These are phyloP conservation scores for Mortierella sp. DNA, from an alignment of 371 early-diverging fungal species.

Conservation along the genomic window DNA sequence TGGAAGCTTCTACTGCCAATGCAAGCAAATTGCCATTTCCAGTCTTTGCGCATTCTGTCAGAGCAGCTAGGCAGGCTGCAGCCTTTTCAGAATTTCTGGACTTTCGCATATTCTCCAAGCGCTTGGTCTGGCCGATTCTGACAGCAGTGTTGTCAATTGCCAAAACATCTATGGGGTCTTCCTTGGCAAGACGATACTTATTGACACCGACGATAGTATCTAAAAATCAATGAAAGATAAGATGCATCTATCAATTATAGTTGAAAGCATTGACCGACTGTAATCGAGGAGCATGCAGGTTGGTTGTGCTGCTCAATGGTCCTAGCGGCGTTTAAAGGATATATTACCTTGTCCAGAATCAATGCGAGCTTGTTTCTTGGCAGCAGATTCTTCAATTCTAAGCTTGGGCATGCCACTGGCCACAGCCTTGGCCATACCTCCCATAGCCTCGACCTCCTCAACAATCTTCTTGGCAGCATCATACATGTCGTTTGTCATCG, in stretches of 20 bases:
- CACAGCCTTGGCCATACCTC: conserved; percentile 94
- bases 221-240: conserved; percentile 32
- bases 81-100: conserved; percentile 68
- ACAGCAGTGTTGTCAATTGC: conserved; percentile 85
- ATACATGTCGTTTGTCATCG: conserved; percentile 82
- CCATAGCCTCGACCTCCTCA: conserved; percentile 84
- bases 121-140: conserved; percentile 71
- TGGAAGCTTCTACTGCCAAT: conserved; percentile 71
- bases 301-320: no score
- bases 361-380: conserved; percentile 87
- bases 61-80: conserved; percentile 64
- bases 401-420: conserved; percentile 89
- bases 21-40: conserved; percentile 78
- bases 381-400: conserved; percentile 86
- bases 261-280: background rate
- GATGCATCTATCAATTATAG: background rate
- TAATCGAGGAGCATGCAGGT: no score
- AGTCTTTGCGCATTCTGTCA: conserved; percentile 74
- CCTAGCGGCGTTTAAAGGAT: background rate
- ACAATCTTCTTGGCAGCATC: conserved; percentile 75
- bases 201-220: conserved; percentile 91
- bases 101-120: conserved; percentile 66
- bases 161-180: conserved; percentile 78
- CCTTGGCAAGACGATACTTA: conserved; percentile 80
- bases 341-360: conserved; percentile 78